phyloP scores from a whole-genome alignment of 2,329 filamentous ascomycete species.

The Teratosphaeria zuluensis region DNA sequence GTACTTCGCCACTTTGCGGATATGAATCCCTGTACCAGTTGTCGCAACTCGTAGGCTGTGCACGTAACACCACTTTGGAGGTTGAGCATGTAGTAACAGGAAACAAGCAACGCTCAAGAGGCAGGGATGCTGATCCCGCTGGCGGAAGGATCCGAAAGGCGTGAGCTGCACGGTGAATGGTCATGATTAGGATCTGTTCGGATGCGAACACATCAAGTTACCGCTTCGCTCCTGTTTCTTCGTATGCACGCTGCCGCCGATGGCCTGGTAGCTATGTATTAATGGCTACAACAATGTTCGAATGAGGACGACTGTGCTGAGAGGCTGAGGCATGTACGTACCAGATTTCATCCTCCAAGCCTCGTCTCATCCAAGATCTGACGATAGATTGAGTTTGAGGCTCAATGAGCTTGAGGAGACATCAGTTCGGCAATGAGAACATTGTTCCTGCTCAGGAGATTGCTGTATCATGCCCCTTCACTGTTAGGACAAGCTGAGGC shows the following conservation, averaged over 20 bases:
- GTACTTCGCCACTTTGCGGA: not conserved
- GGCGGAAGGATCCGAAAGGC: not conserved
- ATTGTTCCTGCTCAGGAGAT: too few relatives aligned
- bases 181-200: not conserved
- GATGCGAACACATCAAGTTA: not conserved
- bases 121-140: not conserved
- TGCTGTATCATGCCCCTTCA: too few relatives aligned
- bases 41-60: not conserved
- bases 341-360: too few relatives aligned
- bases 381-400: too few relatives aligned
- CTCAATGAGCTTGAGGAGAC: not conserved
- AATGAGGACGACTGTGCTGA: not conserved
- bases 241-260: not conserved
- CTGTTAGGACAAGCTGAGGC: too few relatives aligned
- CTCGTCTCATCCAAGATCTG: too few relatives aligned
- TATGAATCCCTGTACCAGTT: not conserved
- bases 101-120: not conserved
- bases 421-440: not conserved
- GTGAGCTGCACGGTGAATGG: not conserved
- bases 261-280: not conserved
- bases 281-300: not conserved
- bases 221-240: not conserved
- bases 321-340: not conserved
- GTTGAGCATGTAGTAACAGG: not conserved
- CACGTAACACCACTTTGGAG: not conserved